Evolutionary conservation across 495 filamentous ascomycete genomes (phyloP).

Genomic region (Daldinia decipiens): DNA sequence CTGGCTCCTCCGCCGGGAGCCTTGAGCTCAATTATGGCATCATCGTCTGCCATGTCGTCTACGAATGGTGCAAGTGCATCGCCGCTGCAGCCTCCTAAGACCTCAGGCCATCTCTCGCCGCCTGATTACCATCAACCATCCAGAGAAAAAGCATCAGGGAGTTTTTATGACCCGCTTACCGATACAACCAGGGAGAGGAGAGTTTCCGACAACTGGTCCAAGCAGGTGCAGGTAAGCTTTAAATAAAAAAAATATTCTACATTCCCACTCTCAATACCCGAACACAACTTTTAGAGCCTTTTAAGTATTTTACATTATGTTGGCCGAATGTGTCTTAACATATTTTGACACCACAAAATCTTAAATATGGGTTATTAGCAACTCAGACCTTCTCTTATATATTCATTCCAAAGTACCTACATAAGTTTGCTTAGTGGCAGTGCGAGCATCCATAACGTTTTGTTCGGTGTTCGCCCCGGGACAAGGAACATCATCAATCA

Average conservation of each 20-base stretch:
- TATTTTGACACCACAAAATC: not conserved
- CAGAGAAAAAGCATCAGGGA: constrained; percentile 59
- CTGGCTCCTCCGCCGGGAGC: constrained; percentile 50
- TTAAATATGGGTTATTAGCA: not conserved
- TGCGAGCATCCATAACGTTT: constrained; percentile 15
- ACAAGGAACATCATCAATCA: constrained; percentile 34
- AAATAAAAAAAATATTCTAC: constrained; percentile 15
- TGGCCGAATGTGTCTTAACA: constrained; percentile 1
- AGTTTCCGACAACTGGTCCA: constrained; percentile 55
- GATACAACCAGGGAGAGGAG: constrained; percentile 60
- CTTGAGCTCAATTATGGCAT: constrained; percentile 48
- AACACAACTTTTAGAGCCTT: constrained; percentile 10
- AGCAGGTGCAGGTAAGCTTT: constrained; percentile 50
- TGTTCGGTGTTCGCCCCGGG: constrained; percentile 26
- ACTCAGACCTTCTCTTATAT: constrained; percentile 7
- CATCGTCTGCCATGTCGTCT: constrained; percentile 45
- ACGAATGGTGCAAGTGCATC: constrained; percentile 51
- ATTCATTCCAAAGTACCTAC: constrained; percentile 17
- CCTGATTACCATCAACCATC: constrained; percentile 51
- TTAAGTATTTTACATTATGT: constrained; percentile 24
- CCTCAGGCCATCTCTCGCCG: constrained; percentile 46
- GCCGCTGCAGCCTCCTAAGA: constrained; percentile 47
- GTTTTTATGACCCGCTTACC: constrained; percentile 67
- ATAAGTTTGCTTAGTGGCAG: constrained; percentile 45
- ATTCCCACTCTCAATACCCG: constrained; percentile 9